These are phyloP conservation scores for Tolypocladium ovalisporum DNA, from an alignment of 2,329 filamentous ascomycete species.

Conservation along the genomic window DNA sequence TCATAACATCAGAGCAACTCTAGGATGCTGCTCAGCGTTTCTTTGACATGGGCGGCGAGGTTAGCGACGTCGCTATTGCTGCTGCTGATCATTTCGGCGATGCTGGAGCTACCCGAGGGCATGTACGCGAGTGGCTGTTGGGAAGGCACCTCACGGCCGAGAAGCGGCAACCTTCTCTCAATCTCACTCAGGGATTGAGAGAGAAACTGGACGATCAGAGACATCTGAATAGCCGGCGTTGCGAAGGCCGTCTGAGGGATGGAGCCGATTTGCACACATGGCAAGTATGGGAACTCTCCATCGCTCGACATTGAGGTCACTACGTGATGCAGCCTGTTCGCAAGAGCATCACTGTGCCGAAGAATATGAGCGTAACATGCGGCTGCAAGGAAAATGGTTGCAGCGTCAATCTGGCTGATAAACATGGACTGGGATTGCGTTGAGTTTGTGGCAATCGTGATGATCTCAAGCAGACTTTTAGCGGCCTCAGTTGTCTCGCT, in stretches of 20 bases:
- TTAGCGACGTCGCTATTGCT: not conserved
- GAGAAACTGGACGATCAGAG: conserved; percentile 1
- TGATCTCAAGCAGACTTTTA: conserved; percentile 1
- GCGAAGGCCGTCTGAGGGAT: not conserved
- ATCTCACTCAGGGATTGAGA: conserved; percentile 2
- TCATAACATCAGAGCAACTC: not conserved
- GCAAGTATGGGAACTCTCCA: not conserved
- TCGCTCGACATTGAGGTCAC: not conserved
- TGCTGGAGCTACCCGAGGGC: not conserved
- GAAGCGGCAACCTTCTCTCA: conserved; percentile 1
- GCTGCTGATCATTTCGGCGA: not conserved
- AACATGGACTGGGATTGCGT: not conserved
- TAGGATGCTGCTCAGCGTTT: not conserved
- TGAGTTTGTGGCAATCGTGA: not conserved
- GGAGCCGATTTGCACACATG: conserved; percentile 2
- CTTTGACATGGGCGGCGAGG: conserved; percentile 1
- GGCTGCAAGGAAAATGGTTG: conserved; percentile 1
- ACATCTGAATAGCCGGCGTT: conserved; percentile 2
- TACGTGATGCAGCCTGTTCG: not conserved
- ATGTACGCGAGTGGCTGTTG: not conserved
- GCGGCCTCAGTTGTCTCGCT: not conserved
- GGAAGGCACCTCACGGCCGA: not conserved
- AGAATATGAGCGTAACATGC: conserved; percentile 3
- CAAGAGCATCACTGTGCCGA: conserved; percentile 1
- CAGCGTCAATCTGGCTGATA: not conserved